These are phyloP conservation scores for Solanum etuberosum DNA, from an alignment of 257 asterid species.

Conservation along the genomic window DNA sequence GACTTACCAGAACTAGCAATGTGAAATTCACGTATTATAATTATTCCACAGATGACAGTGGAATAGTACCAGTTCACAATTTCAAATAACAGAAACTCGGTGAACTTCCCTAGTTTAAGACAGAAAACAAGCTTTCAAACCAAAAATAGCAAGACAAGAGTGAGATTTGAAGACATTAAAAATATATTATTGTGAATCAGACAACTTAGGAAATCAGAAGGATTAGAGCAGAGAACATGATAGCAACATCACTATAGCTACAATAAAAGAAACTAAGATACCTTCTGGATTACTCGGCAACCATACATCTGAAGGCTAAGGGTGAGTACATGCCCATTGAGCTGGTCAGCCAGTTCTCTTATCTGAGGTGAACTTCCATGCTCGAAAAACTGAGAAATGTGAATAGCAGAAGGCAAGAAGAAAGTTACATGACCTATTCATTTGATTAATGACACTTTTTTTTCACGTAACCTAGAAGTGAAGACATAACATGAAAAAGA, in stretches of 20 bases:
- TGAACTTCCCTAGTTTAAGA: neutral
- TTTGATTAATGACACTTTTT: neutral
- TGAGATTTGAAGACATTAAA: neutral
- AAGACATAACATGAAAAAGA: neutral
- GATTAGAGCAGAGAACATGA: neutral
- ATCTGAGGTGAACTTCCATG: slow-evolving; percentile 61
- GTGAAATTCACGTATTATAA: neutral
- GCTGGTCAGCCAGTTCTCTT: slow-evolving; percentile 60
- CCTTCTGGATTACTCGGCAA: slow-evolving; percentile 89
- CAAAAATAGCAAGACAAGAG: neutral
- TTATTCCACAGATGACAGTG: neutral
- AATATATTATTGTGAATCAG: neutral
- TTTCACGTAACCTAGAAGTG: neutral
- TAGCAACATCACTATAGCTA: neutral
- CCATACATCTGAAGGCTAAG: slow-evolving; percentile 91
- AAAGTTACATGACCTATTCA: neutral
- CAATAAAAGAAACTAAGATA: slow-evolving; percentile 6
- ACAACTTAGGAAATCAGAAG: neutral
- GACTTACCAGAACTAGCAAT: neutral
- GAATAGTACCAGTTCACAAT: neutral
- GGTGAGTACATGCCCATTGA: slow-evolving; percentile 57
- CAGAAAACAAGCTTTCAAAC: neutral
- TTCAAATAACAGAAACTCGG: neutral
- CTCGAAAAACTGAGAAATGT: slow-evolving; percentile 56
- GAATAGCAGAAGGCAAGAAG: neutral